These are phyloP conservation scores for Saksenaea oblongispora DNA, from an alignment of 371 early-diverging fungal species.

Conservation along the genomic window DNA sequence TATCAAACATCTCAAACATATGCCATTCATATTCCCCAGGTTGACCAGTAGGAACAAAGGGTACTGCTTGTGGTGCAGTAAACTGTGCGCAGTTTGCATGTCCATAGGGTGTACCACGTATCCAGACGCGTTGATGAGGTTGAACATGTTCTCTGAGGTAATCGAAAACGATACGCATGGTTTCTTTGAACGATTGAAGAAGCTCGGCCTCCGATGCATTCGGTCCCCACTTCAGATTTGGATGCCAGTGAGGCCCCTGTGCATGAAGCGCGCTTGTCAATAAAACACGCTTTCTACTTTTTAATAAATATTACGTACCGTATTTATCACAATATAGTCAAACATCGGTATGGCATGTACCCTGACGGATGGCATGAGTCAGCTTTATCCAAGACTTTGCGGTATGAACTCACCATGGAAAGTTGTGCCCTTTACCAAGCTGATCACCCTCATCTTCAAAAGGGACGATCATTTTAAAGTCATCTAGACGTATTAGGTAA, in stretches of 20 bases:
- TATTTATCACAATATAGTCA: constrained; percentile 45
- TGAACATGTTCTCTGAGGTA: constrained; percentile 27
- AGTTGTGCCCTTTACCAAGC: constrained; percentile 45
- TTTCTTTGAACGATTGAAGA: constrained; percentile 33
- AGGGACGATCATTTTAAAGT: constrained; percentile 41
- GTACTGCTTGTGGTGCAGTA: constrained; percentile 27
- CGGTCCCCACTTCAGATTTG: constrained; percentile 36
- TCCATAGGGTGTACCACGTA: constrained; percentile 50
- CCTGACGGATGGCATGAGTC: constrained; percentile 16
- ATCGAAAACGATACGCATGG: constrained; percentile 29
- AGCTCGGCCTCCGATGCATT: constrained; percentile 34
- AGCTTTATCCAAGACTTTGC: neutral
- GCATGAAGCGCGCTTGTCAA: no score
- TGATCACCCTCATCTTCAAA: constrained; percentile 34
- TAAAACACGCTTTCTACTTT: no score
- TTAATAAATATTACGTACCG: constrained; percentile 20
- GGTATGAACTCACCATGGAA: constrained; percentile 36
- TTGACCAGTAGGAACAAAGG: constrained; percentile 33
- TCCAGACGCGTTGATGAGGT: constrained; percentile 40
- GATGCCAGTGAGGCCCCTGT: constrained; percentile 53
- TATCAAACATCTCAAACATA: constrained; percentile 40
- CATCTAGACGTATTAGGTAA: constrained; percentile 44
- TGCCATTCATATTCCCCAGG: constrained; percentile 52
- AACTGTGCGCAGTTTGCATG: constrained; percentile 44
- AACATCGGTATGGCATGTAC: constrained; percentile 40